Evolutionary conservation across 2,329 filamentous ascomycete species (phyloP), one percentile per base, ranked within the genome.

Genomic region (Fusarium palustre): DNA sequence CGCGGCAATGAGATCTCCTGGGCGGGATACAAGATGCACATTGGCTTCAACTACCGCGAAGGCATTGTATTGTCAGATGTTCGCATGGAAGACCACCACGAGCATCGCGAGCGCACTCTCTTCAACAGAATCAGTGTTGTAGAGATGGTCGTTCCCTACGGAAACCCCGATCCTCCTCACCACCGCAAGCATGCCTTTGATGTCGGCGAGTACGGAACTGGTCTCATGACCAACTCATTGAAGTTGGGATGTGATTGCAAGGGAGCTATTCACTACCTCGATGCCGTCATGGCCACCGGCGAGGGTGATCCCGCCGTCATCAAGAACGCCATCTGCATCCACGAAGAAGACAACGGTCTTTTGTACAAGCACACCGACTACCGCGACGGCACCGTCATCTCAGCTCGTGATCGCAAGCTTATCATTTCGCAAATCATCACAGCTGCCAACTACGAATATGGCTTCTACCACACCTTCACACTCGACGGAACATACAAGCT

Each of bases 301-400:
- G 87, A 88, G 7, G 94, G 94, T 46, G 86, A 87, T n/a, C 85
- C 92, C 22, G 90, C 90, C 16, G 91, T 90, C 3, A 93, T 97
- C 82, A 95, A 97, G 84, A 97, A 97, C 76, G 94, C 94, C 43
- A 92, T 97, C 74, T 97, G 94, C 79, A 94, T 97, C 71, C 94
- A 97, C 81, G 77, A 81, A 66, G 78, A 81, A 61, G 80, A 82
- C 60, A 80, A 82, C 38, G 89, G 89, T 6, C 88, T 91, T 25
- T 81, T 86, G 15, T 90, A 87, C 85, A 90, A 90, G 77, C 88
- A 90, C 74, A 81, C 87, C 8, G 89, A 90, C 75, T 89, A 84
- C 79, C 84, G 88, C 3, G 90, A 87, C 1, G 84, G 84, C 22
- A 82, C 83, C 25, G 87, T 87, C 13, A 84, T 88, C 6, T 86